Evolutionary conservation across 306 rosid species (phyloP).

Genomic region (Senna tora): DNA sequence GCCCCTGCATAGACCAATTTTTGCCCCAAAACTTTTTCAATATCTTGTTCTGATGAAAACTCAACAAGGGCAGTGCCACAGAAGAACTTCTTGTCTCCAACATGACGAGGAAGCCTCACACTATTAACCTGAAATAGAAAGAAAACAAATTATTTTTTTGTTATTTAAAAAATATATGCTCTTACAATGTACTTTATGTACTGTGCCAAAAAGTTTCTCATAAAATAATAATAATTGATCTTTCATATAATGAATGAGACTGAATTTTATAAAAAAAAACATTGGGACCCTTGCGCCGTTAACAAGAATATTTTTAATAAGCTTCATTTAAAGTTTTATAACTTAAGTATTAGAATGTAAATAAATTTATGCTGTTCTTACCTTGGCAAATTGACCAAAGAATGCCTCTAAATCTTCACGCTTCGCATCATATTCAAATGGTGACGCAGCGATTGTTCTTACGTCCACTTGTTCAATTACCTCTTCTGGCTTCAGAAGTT

Average conservation of each 20-base stretch:
- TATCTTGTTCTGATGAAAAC: conserved; percentile 75
- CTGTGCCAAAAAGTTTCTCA: conserved; percentile 19
- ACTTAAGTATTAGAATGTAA: not conserved
- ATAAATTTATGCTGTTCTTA: conserved; percentile 33
- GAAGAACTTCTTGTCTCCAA: conserved; percentile 76
- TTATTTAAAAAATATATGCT: not conserved
- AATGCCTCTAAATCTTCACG: conserved; percentile 72
- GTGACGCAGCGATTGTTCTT: conserved; percentile 83
- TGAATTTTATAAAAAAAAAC: not conserved
- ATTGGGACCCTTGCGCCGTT: not conserved
- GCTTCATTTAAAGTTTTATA: not conserved
- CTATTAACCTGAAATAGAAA: conserved; percentile 70
- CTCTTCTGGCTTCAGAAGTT: conserved; percentile 68
- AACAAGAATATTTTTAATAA: conserved; percentile 11
- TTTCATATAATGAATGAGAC: conserved; percentile 21
- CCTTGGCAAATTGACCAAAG: conserved; percentile 72
- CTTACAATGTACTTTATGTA: not conserved
- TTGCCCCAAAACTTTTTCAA: conserved; percentile 52
- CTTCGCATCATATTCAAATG: conserved; percentile 68
- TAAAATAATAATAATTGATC: conserved; percentile 3
- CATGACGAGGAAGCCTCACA: conserved; percentile 85
- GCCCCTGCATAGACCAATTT: conserved; percentile 62
- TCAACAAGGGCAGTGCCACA: conserved; percentile 87
- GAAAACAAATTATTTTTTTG: conserved; percentile 1
- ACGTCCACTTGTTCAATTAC: conserved; percentile 78